Evolutionary conservation across 164 flowering plant genomes (phyloP), one percentile per base, ranked within the genome.

Genomic region (Hamamelis virginiana): DNA sequence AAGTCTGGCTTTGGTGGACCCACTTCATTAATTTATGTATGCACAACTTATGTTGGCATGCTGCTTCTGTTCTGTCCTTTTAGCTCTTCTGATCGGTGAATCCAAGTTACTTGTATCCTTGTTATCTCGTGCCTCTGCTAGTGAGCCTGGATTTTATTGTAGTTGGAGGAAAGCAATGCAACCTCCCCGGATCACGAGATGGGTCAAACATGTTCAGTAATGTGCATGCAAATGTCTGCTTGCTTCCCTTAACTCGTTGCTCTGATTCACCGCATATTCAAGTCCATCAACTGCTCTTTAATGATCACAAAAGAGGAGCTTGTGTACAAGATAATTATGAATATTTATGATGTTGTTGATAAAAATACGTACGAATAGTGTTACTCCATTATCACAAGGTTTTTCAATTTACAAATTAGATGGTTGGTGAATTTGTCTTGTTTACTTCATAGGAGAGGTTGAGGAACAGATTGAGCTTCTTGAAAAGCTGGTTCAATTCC

Each of bases 291-390:
- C 60, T 62, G 73, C 59, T 62, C 81, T 55, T 64, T 79, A 22
- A n/a, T n/a, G n/a, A 80, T 91, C 65, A 91, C 96, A 16, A 87
- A 86, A 70, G 85, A 86, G 78, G 91, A 91, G 79, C 93, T 91
- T 64, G 75, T 86, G 72, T 83, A 89, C 68, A 91, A 91, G 74
- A 83, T 91, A 64, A 78, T 85, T 47, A 68, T 77, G 71, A 73
- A 85, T 67, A 72, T 73, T 55, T 66, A 63, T 57, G 88, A 84
- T 60, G 62, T 89, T 28, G 72, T 63, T 45, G 91, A 87, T 41
- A 74, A 65, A 77, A 77, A 93, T 88, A 80, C 28, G 81, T 62
- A 21, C 8, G 9, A 23, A 21, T 51, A 21, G 25, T 44, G 25
- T 46, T 41, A 45, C 27, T 27, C 5, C 12, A 14, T 27, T 44